Conservation (phyloP, 108 stramenopile genomes). For the Nitzschia sp. region DNA sequence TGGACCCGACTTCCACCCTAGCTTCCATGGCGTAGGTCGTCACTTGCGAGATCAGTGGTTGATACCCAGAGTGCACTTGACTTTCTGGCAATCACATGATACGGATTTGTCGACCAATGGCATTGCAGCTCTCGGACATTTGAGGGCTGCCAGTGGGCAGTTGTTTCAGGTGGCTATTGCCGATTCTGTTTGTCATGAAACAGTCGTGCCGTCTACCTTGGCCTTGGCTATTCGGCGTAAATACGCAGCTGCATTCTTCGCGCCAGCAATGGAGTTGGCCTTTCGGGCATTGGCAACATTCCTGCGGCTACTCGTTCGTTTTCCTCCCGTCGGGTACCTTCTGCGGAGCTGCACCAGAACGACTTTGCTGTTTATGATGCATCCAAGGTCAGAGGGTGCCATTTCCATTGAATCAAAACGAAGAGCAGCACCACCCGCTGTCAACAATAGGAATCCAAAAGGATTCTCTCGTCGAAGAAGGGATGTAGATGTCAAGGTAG, state of each 20-base stretch:
- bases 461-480: conserved; percentile 5
- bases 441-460: too few relatives aligned
- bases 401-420: conserved; percentile 18
- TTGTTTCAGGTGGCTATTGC: conserved; percentile 33
- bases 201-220: conserved; percentile 17
- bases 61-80: conserved; percentile 48
- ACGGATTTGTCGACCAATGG: conserved; percentile 24
- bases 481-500: conserved; percentile 43
- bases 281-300: conserved; percentile 15
- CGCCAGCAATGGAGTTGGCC: neutral
- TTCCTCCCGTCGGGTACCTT: conserved; percentile 30
- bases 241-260: conserved; percentile 5
- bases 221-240: conserved; percentile 30
- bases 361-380: conserved; percentile 36
- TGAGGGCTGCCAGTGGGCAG: neutral
- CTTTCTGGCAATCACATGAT: neutral
- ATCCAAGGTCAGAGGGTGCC: conserved; percentile 34
- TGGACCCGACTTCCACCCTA: conserved; percentile 40
- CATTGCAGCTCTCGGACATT: conserved; percentile 28
- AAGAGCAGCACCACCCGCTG: too few relatives aligned
- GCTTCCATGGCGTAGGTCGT: conserved; percentile 40
- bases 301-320: conserved; percentile 18
- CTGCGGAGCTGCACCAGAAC: conserved; percentile 16
- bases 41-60: conserved; percentile 66
- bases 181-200: conserved; percentile 12